Evolutionary conservation across 2,329 filamentous ascomycete species (phyloP).

Genomic region (Fusarium drepaniforme): DNA sequence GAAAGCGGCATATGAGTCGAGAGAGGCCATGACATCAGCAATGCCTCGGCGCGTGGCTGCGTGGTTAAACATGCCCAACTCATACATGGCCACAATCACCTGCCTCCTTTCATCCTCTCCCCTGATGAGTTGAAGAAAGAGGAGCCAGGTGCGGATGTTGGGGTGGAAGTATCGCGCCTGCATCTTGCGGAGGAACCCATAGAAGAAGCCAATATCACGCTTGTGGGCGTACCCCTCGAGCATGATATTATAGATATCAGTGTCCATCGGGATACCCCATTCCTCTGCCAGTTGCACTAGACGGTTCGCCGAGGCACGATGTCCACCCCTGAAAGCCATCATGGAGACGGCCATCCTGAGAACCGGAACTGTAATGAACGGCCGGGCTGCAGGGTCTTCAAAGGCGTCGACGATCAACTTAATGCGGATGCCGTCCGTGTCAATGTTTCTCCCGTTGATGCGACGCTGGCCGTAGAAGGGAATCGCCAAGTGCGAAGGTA

Average conservation of each 20-base stretch:
- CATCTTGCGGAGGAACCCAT: constrained; percentile 57
- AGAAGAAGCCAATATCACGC: constrained; percentile 57
- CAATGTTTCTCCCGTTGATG: constrained; percentile 44
- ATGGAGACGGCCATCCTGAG: constrained; percentile 60
- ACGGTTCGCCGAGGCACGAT: constrained; percentile 48
- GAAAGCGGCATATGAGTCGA: constrained; percentile 59
- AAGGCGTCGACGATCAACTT: constrained; percentile 55
- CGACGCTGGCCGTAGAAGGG: constrained; percentile 51
- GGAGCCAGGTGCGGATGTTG: constrained; percentile 61
- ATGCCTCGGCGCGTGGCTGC: constrained; percentile 52
- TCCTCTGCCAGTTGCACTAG: constrained; percentile 55
- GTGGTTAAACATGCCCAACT: constrained; percentile 56
- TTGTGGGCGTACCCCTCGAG: constrained; percentile 55
- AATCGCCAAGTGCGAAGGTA: constrained; percentile 49
- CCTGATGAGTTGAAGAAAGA: constrained; percentile 66
- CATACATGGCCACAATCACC: constrained; percentile 60
- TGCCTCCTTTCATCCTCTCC: constrained; percentile 66
- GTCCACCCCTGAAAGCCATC: constrained; percentile 52
- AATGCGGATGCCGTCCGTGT: constrained; percentile 55
- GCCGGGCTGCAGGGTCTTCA: constrained; percentile 48
- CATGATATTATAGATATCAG: constrained; percentile 62
- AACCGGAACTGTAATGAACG: constrained; percentile 53
- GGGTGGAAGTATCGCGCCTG: constrained; percentile 52
- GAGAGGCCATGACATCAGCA: constrained; percentile 56
- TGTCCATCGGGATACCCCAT: constrained; percentile 57